Percentiles rank a stretch among this genome's conserved stretches.
These are phyloP conservation scores for Porphyrellus cyaneotinctus DNA, from an alignment of 768 basidiomycete species.

Conservation along the genomic window DNA sequence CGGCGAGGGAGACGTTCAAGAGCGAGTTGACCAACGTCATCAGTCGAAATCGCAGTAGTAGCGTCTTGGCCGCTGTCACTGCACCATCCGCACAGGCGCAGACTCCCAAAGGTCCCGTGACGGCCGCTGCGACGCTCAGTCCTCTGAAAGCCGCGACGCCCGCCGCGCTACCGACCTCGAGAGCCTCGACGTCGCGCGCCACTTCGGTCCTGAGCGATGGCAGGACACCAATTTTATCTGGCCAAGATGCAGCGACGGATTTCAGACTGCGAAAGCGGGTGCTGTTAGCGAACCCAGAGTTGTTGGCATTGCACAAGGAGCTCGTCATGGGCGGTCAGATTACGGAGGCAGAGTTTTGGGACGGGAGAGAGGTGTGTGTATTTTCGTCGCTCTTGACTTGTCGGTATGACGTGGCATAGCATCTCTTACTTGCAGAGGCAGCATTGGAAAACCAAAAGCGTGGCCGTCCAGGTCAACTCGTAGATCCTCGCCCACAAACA, in stretches of 20 bases:
- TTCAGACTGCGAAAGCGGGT: slow-evolving; percentile 77
- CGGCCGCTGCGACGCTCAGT: slow-evolving; percentile 8
- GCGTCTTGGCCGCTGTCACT: slow-evolving; percentile 11
- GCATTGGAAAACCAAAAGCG: slow-evolving; percentile 69
- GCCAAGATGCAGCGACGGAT: slow-evolving; percentile 59
- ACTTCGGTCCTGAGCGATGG: slow-evolving; percentile 56
- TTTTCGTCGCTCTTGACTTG: not conserved
- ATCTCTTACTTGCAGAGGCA: slow-evolving; percentile 71
- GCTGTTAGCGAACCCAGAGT: slow-evolving; percentile 69
- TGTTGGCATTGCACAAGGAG: slow-evolving; percentile 79
- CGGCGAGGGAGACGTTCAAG: slow-evolving; percentile 83
- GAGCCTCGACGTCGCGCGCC: slow-evolving; percentile 55
- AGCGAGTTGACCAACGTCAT: slow-evolving; percentile 73
- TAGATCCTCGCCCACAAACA: slow-evolving; percentile 84
- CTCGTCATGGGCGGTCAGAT: slow-evolving; percentile 84
- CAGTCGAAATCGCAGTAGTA: slow-evolving; percentile 57
- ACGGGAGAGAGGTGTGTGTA: slow-evolving; percentile 78
- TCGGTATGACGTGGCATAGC: slow-evolving; percentile 38
- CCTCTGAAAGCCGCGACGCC: slow-evolving; percentile 33
- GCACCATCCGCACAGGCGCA: slow-evolving; percentile 18
- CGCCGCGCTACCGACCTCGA: slow-evolving; percentile 30
- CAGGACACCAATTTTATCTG: slow-evolving; percentile 50
- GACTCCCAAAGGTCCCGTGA: slow-evolving; percentile 24
- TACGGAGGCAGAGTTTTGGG: slow-evolving; percentile 95
- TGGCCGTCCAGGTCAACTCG: slow-evolving; percentile 81